Evolutionary conservation across 345 rosid species (phyloP), one percentile per base, ranked within the genome.

Genomic region (Salix brachista): DNA sequence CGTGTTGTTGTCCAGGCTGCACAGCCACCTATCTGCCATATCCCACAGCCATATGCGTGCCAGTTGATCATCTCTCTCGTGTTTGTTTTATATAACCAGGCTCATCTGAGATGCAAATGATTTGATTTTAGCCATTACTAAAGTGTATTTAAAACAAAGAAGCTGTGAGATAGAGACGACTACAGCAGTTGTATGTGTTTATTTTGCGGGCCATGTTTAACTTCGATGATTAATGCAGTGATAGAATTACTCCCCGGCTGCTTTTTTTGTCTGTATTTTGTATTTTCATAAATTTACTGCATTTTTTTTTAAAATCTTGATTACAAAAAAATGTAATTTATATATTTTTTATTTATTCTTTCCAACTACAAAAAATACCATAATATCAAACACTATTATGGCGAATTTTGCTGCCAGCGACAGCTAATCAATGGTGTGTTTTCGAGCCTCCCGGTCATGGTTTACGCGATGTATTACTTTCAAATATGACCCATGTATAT

Each of bases 81-180:
- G 58, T 73, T 74, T 74, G 32, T 60, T 39, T 64, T 74, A 37
- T 62, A 65, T 64, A 65, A 44, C 11, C 21, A 65, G 28, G 76
- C 44, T 30, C 70, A 30, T 65, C 61, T 74, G 26, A 30, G 77
- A 65, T 48, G n/a, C 41, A 46, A 65, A 65, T 65, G 62, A 65
- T 65, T 64, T 65, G 68, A 48, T 46, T 37, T 81, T 68, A 73
- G 80, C 71, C 72, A 65, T 25, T 17, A 69, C 58, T 77, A 65
- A 21, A 61, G 71, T 28, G 67, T 10, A 41, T 54, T 76, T 69
- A 56, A 76, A 64, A 36, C 10, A 14, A 41, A 46, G 58, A 6
- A 9, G 50, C 1, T n/a, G 64, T 16, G 46, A 76, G 78, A 76
- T 26, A 18, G 56, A 68, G 66, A 68, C 73, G 26, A 69, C 30